Evolutionary conservation across 176 grass and related monocot genomes (phyloP), one percentile per base, ranked within the genome.

Genomic region (Eremochloa ophiuroides): DNA sequence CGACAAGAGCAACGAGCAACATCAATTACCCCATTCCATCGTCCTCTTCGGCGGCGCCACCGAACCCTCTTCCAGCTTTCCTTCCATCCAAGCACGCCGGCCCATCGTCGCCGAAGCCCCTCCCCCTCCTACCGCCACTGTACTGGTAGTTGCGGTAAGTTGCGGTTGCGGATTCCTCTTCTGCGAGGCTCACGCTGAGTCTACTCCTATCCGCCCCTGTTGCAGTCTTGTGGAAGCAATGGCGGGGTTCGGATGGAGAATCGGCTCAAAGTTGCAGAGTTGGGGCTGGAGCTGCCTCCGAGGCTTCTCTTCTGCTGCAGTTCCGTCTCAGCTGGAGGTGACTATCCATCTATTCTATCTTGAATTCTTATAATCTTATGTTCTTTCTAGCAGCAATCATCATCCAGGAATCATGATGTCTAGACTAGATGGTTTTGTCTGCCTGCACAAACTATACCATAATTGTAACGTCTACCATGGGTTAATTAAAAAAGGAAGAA

Each of bases 241-340:
- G 90, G 87, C 58, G 7, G 80, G 78, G 71, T 58, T 79, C 40
- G 85, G 77, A 80, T 89, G 79, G 44, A 73, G 83, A 9, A 35
- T 84, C 62, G 38, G 58, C 1, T 80, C 75, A 18, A 85, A 55
- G 71, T 35, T 85, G 38, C 87, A 47, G 25, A 75, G 76, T 31
- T 84, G 70, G 46, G 78, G 74, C 41, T 71, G 82, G 90, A 68
- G 66, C 62, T 61, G 35, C 58, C 61, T 83, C 75, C 88, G 86
- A 61, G 51, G 66, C 18, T 88, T 94, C 75, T 87, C 86, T 35
- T 94, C 92, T 10, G 76, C 56, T 56, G 76, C 84, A 15, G 65
- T 89, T 83, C 87, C 84, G 46, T 38, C 78, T 59, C 81, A 91
- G n/a, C 62, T 94, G 23, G 93, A 94, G 93, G 92, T 84, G 27